Evolutionary conservation across 139 green algal genomes (phyloP).

Genomic region (Volvox reticuliferus): DNA sequence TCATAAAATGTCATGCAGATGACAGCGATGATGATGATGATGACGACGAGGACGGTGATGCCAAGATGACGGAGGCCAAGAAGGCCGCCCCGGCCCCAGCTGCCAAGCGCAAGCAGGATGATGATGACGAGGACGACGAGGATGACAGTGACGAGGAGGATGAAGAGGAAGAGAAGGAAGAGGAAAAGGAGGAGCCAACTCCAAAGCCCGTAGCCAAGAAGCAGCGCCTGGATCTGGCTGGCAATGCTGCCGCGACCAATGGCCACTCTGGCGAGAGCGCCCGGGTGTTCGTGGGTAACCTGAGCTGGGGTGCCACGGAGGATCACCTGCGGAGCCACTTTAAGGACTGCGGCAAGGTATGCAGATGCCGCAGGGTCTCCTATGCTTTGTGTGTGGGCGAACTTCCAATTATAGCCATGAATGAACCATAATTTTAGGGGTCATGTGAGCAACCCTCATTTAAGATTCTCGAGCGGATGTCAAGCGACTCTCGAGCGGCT

Average conservation of each 20-base stretch:
- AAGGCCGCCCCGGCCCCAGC: conserved; percentile 39
- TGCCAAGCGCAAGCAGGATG: conserved; percentile 38
- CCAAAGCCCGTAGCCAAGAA: conserved; percentile 58
- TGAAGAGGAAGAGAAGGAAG: conserved; percentile 28
- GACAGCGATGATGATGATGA: conserved; percentile 22
- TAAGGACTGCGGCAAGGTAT: conserved; percentile 71
- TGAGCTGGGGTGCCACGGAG: conserved; percentile 74
- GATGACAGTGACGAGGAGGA: conserved; percentile 51
- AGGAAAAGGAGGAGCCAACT: conserved; percentile 46
- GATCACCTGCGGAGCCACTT: conserved; percentile 71
- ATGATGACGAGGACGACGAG: conserved; percentile 44
- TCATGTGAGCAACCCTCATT: no score
- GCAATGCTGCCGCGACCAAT: conserved; percentile 48
- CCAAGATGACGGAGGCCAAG: conserved; percentile 22
- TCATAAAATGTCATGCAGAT: no score
- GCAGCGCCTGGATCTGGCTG: conserved; percentile 25
- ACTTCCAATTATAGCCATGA: no score
- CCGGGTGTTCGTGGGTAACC: conserved; percentile 82
- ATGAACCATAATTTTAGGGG: no score
- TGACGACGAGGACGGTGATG: conserved; percentile 38
- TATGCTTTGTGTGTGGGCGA: no score
- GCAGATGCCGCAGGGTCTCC: no score
- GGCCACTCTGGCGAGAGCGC: conserved; percentile 33
- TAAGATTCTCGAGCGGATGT: no score
- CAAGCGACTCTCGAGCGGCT: no score